Base-by-base conservation (phyloP, 495 filamentous ascomycete genomes). In the Penicillium silybi region DNA sequence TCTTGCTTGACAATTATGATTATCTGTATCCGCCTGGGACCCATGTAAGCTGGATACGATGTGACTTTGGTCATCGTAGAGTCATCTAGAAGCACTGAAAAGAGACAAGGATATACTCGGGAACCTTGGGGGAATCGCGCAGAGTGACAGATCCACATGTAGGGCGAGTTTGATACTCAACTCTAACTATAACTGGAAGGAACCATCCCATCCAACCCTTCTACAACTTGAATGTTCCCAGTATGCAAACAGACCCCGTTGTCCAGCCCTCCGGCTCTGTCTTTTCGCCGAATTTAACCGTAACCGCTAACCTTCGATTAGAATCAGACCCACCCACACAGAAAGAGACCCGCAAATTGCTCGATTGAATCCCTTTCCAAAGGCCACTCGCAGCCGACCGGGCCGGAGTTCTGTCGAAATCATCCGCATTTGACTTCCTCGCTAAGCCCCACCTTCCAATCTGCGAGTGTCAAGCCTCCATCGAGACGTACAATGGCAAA, bases 321-420 rank as follows among this genome's bases (percentile, higher is more conserved):
- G 20, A 27, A 40, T 48, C 25, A 54, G 40, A 47, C 19, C 37
- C 35, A 54, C 42, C 42, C 52, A 44, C 52, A 54, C 41, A 54
- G 32, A 54, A 44, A 48, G 46, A 50, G 46, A 48, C 46, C 46
- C 46, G 35, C 46, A 46, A 46, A 42, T 48, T 44, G 13, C 25
- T 45, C 17, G 6, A 48, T 46, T 46, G 32, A 22, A 25, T 38
- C 20, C 32, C 17, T 23, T 37, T 41, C 18, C 29, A 6, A 46
- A 22, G 18, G 29, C 44, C 32, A 38, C 44, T 25, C 32, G 29
- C 27, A 34, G 35, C 29, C 32, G 32, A 22, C 19, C 18, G 18
- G 25, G 18, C 44, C 32, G 46, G 35, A 32, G 29, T 32, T 32
- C 29, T 32, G 6, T 11, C 29, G 29, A 32, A 13, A 11, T 32